Evolutionary conservation across 371 early-diverging fungal species (phyloP), one percentile per base, ranked within the genome.

Genomic region (Lichtheimia ornata): DNA sequence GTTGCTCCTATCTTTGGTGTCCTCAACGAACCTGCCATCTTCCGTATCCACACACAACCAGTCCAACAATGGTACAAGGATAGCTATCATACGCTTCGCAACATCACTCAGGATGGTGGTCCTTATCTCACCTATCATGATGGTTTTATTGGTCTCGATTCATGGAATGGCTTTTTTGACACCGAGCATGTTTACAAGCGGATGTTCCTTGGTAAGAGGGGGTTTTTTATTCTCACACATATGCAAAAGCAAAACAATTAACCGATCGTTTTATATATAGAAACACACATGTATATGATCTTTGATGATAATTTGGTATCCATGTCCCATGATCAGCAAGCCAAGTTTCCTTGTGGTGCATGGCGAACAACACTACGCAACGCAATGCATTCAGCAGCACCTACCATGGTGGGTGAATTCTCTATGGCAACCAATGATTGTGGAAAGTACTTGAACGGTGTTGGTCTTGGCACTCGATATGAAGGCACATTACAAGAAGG

Each of bases 341-440:
- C 58, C 24, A 66, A 59, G 4, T 81, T 84, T 56, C 76, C 81
- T 11, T 85, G 86, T 61, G 59, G 60, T n/a, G 65, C 64, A 6
- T 81, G 70, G 74, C 65, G 59, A 40, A 62, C 57, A 20, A 72
- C 67, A 9, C 51, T 81, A 3, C 41, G 50, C 0, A 40, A 69
- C 3, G 52, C 75, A 14, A 58, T 42, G 28, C 58, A 61, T 0
- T 49, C 53, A 24, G 74, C 72, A 24, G 84, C 76, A 0, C 81
- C 82, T 5, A 85, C 87, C 0, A 82, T 92, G 69, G 86, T 87
- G 0, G 90, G 90, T n/a, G 91, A 91, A 66, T 91, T 87, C 54
- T 89, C 88, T 4, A 57, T 86, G 3, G 92, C 91, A 3, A 87
- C 84, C 30, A 91, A 87, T 51, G 92, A 91, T 52, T 92, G 92